Base-by-base conservation (phyloP, 1,284 basidiomycete species). In the Moesziomyces antarcticus region DNA sequence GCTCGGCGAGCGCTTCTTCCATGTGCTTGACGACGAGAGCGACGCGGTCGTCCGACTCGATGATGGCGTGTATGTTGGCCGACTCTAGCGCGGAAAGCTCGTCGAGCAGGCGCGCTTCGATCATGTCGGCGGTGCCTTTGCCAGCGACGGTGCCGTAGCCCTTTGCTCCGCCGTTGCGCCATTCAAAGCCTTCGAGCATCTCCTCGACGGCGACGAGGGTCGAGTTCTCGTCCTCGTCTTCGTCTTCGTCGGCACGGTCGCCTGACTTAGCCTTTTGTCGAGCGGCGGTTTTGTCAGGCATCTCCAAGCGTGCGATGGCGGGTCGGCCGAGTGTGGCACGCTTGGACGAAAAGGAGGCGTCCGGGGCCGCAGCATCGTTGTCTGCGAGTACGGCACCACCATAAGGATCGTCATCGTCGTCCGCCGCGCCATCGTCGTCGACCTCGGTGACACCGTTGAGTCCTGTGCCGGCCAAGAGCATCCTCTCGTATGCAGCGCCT, bases 141-240 rank as follows among this genome's bases (percentile, higher is more conserved):
- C 73, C 67, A 2, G 56, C 49, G 4, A 48, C 45, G 11, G 62
- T 27, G 5, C 58, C 51, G 44, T 57, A 65, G 14, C 59, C 60
- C 24, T 67, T 50, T 0, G 67, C 56, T 7, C 60, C 57, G 14
- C 55, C 65, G 22, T 62, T 59, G 11, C 71, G 65, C 94, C 93
- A 98, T 84, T 99, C 96, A 81, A 97, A 96, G 0, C 95, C 95
- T 81, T 99, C 96, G 11, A 99, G 88, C 93, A 99, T 95, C 83
- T 99, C 97, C 83, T 99, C 97, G 4, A 99, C 81, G 8, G 81
- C 78, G 1, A 78, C 64, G 1, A 84, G 73, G 4, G 80, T 80
- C 11, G 76, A 55, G 21, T 83, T 77, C 10, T 83, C 80, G 35
- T 82, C 80, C 20, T 77, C 75, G 16, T 79, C 77, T 9, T 62